A percentile compares a stretch with the other conserved stretches of the same genome.
Conservation (phyloP, 345 rosid genomes). For the Turnera subulata region DNA sequence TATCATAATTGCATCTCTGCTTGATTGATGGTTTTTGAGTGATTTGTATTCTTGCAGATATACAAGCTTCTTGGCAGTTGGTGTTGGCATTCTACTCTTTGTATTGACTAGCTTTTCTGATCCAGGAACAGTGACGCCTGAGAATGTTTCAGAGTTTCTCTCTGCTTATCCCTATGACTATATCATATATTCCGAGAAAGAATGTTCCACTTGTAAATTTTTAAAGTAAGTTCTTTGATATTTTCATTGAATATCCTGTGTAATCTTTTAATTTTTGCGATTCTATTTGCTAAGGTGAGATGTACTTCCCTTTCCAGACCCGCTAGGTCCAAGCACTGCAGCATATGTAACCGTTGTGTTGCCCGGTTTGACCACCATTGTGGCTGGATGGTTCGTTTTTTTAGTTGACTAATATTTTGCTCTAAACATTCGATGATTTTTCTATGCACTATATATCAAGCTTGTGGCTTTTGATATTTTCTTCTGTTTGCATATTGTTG, state of each 20-base stretch:
- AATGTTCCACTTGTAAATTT: constrained; percentile 79
- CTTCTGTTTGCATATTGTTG: constrained; percentile 16
- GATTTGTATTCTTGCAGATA: constrained; percentile 44
- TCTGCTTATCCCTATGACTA: constrained; percentile 81
- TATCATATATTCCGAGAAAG: constrained; percentile 65
- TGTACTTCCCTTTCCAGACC: constrained; percentile 49
- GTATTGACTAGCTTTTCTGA: constrained; percentile 81
- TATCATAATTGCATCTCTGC: background rate
- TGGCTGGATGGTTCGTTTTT: constrained; percentile 87
- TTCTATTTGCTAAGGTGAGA: background rate
- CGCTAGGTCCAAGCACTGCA: constrained; percentile 95
- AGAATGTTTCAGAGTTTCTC: constrained; percentile 60
- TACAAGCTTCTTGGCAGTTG: constrained; percentile 63
- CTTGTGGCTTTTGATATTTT: background rate
- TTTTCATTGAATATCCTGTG: background rate
- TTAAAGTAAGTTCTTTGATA: constrained; percentile 53
- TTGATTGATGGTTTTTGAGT: constrained; percentile 5
- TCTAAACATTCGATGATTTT: background rate
- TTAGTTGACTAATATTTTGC: background rate
- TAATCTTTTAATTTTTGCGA: background rate
- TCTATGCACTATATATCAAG: background rate
- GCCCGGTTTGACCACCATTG: constrained; percentile 98
- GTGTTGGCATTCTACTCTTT: constrained; percentile 66
- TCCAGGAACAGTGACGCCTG: constrained; percentile 73
- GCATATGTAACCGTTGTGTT: constrained; percentile 86